Conservation (phyloP, 208 protist species). For the Wallacemonas rigidus region DNA sequence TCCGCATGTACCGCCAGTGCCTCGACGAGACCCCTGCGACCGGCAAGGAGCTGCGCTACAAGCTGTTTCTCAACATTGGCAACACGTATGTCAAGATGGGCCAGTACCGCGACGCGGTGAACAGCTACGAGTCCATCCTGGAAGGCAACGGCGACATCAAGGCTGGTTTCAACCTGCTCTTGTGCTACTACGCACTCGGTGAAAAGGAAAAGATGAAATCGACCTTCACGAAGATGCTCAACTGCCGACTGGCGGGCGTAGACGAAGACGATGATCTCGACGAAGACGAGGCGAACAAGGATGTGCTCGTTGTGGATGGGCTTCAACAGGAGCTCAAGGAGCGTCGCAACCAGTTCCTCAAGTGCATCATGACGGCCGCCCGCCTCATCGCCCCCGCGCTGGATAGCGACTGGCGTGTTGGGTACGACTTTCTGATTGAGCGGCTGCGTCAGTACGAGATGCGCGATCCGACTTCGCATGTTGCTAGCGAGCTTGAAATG, state of each 20-base stretch:
- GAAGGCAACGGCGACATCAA: constrained; percentile 91
- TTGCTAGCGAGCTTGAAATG: constrained; percentile 96
- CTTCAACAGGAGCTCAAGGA: constrained; percentile 84
- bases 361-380: constrained; percentile 90
- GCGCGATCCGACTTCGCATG: constrained; percentile 81
- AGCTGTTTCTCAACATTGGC: constrained; percentile 96
- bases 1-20: constrained; percentile 97
- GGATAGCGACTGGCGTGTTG: constrained; percentile 91
- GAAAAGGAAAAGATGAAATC: constrained; percentile 95
- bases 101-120: constrained; percentile 96
- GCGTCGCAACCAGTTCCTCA: constrained; percentile 72
- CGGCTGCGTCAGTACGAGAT: constrained; percentile 90
- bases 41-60: constrained; percentile 92
- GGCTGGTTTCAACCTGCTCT: constrained; percentile 94
- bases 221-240: constrained; percentile 90
- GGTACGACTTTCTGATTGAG: constrained; percentile 96
- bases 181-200: constrained; percentile 97
- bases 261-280: constrained; percentile 80
- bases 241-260: constrained; percentile 59
- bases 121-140: constrained; percentile 94
- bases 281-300: constrained; percentile 87
- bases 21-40: constrained; percentile 93
- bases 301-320: constrained; percentile 83
- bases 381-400: constrained; percentile 95
- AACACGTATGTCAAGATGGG: constrained; percentile 96